Percentiles rank a stretch among this genome's conserved stretches.
Evolutionary conservation across 306 rosid species (phyloP).

Genomic region (Echinosophora koreensis): DNA sequence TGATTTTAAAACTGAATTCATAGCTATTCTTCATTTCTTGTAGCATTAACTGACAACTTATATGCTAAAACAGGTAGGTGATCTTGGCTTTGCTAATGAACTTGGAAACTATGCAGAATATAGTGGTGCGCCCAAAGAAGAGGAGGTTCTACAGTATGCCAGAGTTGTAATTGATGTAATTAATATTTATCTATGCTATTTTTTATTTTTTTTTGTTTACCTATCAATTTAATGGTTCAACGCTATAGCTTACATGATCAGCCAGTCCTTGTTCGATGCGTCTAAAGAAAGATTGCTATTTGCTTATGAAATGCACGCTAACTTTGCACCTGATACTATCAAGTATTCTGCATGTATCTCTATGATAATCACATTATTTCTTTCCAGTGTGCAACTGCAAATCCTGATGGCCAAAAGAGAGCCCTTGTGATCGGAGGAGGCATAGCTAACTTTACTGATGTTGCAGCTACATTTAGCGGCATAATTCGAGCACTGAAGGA

Average conservation of each 20-base stretch:
- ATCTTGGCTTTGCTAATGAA: slow-evolving; percentile 93
- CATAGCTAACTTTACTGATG: slow-evolving; percentile 95
- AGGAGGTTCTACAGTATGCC: slow-evolving; percentile 94
- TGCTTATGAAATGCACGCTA: background rate
- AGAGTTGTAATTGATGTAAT: slow-evolving; percentile 95
- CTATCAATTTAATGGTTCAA: slow-evolving; percentile 5
- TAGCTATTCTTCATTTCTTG: slow-evolving; percentile 29
- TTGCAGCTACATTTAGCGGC: slow-evolving; percentile 95
- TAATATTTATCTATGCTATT: slow-evolving; percentile 25
- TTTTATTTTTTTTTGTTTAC: background rate
- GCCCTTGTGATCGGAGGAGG: slow-evolving; percentile 99
- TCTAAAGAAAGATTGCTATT: slow-evolving; percentile 15
- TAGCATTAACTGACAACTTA: slow-evolving; percentile 25
- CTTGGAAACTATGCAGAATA: slow-evolving; percentile 99
- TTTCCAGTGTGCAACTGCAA: slow-evolving; percentile 89
- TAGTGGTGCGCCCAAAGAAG: slow-evolving; percentile 98
- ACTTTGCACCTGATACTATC: slow-evolving; percentile 1
- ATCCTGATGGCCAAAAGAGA: slow-evolving; percentile 87
- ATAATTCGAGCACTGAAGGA: slow-evolving; percentile 92
- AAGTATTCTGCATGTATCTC: slow-evolving; percentile 19
- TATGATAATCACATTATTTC: slow-evolving; percentile 41
- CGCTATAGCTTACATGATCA: background rate
- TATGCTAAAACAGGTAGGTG: slow-evolving; percentile 74
- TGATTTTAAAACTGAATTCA: slow-evolving; percentile 35
- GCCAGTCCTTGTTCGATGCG: slow-evolving; percentile 2